A percentile compares a stretch with the other conserved stretches of the same genome.
phyloP scores from a whole-genome alignment of 2,329 filamentous ascomycete species.

The Talaromyces sp. region DNA sequence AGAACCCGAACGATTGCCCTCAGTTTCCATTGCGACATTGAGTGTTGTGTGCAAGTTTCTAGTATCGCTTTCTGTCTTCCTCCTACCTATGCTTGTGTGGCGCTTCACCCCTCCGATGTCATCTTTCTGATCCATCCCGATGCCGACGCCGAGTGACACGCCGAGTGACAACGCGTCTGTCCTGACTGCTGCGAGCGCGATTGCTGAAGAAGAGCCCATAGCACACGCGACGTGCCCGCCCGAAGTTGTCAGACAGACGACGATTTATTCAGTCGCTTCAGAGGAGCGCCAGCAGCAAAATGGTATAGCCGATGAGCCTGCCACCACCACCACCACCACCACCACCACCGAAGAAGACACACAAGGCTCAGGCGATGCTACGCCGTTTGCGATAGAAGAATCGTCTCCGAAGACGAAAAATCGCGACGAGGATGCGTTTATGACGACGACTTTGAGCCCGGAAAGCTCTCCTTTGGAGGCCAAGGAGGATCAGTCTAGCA shows the following conservation, averaged over 20 bases:
- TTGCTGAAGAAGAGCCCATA: constrained; percentile 38
- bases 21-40: neutral
- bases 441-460: constrained; percentile 29
- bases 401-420: constrained; percentile 22
- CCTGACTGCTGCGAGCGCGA: constrained; percentile 35
- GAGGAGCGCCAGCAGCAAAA: constrained; percentile 18
- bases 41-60: neutral
- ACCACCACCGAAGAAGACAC: neutral
- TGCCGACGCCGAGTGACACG: constrained; percentile 49
- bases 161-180: constrained; percentile 41
- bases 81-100: constrained; percentile 13
- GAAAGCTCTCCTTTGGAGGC: constrained; percentile 32
- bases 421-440: constrained; percentile 27
- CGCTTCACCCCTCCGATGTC: constrained; percentile 32
- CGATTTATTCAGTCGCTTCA: constrained; percentile 28
- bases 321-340: constrained; percentile 19
- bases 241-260: constrained; percentile 32
- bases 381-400: constrained; percentile 4
- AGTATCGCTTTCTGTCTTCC: neutral
- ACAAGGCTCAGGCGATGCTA: constrained; percentile 18
- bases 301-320: constrained; percentile 26
- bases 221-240: constrained; percentile 49
- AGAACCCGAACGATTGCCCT: neutral
- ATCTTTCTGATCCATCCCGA: constrained; percentile 38
- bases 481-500: constrained; percentile 29